phyloP scores from a whole-genome alignment of 192 early-diverging fungal genomes.

The Coemansia sp. region DNA sequence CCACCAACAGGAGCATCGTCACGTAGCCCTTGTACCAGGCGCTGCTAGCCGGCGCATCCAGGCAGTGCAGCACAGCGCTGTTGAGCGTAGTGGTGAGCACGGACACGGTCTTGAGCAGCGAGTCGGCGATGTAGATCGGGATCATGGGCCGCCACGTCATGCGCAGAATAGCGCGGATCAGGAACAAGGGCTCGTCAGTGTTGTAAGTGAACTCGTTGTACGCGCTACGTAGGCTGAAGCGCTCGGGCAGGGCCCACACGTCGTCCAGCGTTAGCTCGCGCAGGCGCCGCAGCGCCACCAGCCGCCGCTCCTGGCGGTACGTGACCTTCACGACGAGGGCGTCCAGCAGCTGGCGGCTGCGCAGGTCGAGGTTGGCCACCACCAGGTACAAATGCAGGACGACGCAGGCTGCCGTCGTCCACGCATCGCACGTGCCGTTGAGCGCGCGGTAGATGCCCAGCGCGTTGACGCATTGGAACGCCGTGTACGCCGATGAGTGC shows the following conservation, averaged over 20 bases:
- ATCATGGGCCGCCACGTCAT: slow-evolving; percentile 47
- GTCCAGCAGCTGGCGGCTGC: slow-evolving; percentile 9
- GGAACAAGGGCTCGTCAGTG: slow-evolving; percentile 27
- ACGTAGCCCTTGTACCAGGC: slow-evolving; percentile 30
- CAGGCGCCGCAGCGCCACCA: slow-evolving; percentile 15
- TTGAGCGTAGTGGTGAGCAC: slow-evolving; percentile 1
- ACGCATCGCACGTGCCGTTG: not conserved
- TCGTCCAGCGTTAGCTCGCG: slow-evolving; percentile 29
- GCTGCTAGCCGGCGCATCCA: slow-evolving; percentile 20
- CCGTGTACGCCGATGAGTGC: not conserved
- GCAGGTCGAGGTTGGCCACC: slow-evolving; percentile 12
- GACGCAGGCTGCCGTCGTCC: not conserved
- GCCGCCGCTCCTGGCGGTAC: slow-evolving; percentile 17
- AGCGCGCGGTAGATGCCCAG: slow-evolving; percentile 19
- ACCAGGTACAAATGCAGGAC: slow-evolving; percentile 9
- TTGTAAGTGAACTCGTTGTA: slow-evolving; percentile 36
- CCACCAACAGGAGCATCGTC: slow-evolving; percentile 1
- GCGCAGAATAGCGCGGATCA: slow-evolving; percentile 34
- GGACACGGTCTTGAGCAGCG: not conserved
- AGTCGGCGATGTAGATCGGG: slow-evolving; percentile 21
- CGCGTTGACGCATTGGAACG: slow-evolving; percentile 17
- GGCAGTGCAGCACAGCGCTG: slow-evolving; percentile 15
- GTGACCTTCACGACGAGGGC: slow-evolving; percentile 4
- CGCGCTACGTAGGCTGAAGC: slow-evolving; percentile 7
- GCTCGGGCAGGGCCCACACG: slow-evolving; percentile 24